Conservation (phyloP, 139 green algal species). For the Trebouxia sp. region DNA sequence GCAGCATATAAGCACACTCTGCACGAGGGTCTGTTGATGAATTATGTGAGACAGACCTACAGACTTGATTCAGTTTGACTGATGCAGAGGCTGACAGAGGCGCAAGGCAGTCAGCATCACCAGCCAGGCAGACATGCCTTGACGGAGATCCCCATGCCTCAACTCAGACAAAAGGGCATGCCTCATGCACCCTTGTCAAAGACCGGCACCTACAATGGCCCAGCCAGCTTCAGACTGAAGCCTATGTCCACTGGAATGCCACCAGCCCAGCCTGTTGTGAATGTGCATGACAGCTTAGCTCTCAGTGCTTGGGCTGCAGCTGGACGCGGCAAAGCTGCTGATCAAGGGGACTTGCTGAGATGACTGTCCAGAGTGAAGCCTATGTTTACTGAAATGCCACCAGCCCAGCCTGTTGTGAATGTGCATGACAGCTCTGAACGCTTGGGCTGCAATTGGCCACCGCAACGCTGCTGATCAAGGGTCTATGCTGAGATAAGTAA, state of each 20-base stretch:
- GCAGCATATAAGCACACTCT: too few species aligned
- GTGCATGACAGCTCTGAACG: background rate
- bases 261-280: background rate
- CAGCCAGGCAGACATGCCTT: background rate
- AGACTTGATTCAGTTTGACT: too few species aligned
- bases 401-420: background rate
- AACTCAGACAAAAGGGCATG: background rate
- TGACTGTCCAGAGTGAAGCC: background rate
- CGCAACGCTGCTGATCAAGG: too few species aligned
- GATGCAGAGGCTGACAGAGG: conserved; percentile 15
- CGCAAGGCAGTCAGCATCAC: background rate
- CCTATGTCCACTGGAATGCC: background rate
- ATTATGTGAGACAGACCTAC: too few species aligned
- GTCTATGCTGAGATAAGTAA: too few species aligned
- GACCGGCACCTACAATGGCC: conserved; percentile 2
- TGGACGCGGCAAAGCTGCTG: background rate
- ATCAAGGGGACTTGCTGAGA: too few species aligned
- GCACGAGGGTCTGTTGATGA: too few species aligned
- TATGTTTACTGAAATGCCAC: background rate
- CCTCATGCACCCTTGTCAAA: background rate
- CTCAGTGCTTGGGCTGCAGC: conserved; percentile 9
- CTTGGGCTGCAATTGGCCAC: background rate
- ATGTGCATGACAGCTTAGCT: conserved; percentile 7
- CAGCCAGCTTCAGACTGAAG: background rate
- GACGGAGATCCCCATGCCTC: conserved; percentile 3